These are phyloP conservation scores for Canna indica DNA, from an alignment of 176 grass and related monocot genomes.

Conservation along the genomic window DNA sequence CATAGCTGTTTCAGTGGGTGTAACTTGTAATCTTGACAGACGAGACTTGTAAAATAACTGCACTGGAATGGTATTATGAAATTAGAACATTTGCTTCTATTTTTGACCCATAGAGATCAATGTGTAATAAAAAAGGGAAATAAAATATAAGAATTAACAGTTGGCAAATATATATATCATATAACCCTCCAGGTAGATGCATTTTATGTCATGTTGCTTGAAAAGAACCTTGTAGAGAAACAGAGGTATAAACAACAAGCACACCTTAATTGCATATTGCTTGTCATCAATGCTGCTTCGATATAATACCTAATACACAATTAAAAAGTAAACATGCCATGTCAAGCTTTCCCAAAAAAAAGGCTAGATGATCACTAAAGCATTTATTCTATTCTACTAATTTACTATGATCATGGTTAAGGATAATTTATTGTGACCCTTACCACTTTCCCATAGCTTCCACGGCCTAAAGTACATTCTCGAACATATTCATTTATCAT, in stretches of 20 bases:
- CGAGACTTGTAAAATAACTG: conserved; percentile 19
- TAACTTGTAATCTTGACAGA: conserved; percentile 8
- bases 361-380: neutral
- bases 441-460: conserved; percentile 25
- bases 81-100: conserved; percentile 1
- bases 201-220: too few species aligned
- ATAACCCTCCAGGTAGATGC: neutral
- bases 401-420: neutral
- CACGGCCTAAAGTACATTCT: conserved; percentile 12
- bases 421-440: neutral
- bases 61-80: neutral
- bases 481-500: conserved; percentile 22
- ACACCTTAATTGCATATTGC: conserved; percentile 17
- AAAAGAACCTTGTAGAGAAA: neutral
- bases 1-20: conserved; percentile 70
- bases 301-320: conserved; percentile 8
- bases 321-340: neutral
- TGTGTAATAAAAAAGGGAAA: neutral
- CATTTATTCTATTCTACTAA: neutral
- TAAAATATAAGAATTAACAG: neutral
- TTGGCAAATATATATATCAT: neutral
- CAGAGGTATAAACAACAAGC: neutral
- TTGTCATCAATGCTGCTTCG: conserved; percentile 6
- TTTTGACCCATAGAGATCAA: neutral
- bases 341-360: neutral